Conservation (phyloP, 148 eudicot species). For the Vaccinium vitisidaea region DNA sequence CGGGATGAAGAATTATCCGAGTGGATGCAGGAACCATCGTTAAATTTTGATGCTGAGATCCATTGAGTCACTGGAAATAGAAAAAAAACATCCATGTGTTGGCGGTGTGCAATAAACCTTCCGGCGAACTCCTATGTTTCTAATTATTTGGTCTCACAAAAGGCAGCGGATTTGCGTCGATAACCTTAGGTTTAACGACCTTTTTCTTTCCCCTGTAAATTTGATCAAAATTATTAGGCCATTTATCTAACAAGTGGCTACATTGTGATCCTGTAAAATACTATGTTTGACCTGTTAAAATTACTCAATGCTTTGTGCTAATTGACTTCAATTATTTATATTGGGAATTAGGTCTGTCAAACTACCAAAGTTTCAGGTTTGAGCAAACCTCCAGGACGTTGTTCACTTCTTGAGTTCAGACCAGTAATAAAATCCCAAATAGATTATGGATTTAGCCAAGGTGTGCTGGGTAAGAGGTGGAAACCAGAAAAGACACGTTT, state of each 20-base stretch:
- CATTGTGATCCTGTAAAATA: no score
- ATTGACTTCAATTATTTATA: background rate
- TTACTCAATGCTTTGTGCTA: background rate
- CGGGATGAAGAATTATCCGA: conserved; percentile 48
- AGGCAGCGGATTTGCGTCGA: background rate
- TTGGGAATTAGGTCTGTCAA: background rate
- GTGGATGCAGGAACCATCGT: conserved; percentile 44
- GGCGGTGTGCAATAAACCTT: background rate
- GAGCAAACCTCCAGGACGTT: background rate
- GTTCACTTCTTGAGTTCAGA: no score
- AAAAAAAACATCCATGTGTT: background rate
- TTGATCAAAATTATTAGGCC: background rate
- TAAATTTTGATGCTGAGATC: conserved; percentile 38
- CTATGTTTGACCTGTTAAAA: background rate
- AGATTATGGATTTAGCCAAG: no score
- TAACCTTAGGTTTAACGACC: background rate
- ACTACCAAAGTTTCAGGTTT: background rate
- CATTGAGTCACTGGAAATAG: conserved; percentile 16
- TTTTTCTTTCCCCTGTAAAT: background rate
- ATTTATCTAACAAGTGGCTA: background rate
- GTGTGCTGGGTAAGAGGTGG: no score
- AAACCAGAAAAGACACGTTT: no score
- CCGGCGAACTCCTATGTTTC: background rate
- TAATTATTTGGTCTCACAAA: background rate
- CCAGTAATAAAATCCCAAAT: no score